Percentiles rank a stretch among this genome's conserved stretches.
Evolutionary conservation across 345 rosid genomes (phyloP).

Genomic region (Draba incana): DNA sequence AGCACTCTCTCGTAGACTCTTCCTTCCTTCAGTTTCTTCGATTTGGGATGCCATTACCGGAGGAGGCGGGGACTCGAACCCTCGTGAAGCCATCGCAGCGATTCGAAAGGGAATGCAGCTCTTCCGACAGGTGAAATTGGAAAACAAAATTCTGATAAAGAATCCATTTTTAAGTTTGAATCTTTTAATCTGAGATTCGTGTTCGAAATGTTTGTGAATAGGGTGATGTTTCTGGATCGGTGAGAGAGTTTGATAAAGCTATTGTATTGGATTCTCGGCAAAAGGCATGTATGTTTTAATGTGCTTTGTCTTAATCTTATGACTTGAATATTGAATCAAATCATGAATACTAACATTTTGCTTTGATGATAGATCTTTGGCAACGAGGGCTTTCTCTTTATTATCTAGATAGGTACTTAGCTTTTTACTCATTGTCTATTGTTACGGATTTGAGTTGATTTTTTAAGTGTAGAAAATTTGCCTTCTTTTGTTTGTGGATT

Average conservation of each 20-base stretch:
- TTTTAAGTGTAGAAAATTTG: slow-evolving; percentile 5
- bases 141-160: neutral
- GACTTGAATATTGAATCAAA: neutral
- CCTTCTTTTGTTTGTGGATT: neutral
- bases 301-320: slow-evolving; percentile 3
- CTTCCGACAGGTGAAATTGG: slow-evolving; percentile 61
- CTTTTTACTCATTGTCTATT: slow-evolving; percentile 9
- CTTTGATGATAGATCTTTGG: slow-evolving; percentile 56
- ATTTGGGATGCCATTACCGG: slow-evolving; percentile 89
- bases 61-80: slow-evolving; percentile 63
- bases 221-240: slow-evolving; percentile 86
- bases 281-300: slow-evolving; percentile 68
- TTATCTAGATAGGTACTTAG: slow-evolving; percentile 62
- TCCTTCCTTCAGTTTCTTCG: slow-evolving; percentile 75
- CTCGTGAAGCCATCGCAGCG: slow-evolving; percentile 66
- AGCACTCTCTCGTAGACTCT: slow-evolving; percentile 58
- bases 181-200: neutral
- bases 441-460: neutral
- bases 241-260: slow-evolving; percentile 75
- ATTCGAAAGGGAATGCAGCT: slow-evolving; percentile 77
- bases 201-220: slow-evolving; percentile 30
- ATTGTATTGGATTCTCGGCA: slow-evolving; percentile 77
- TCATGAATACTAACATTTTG: neutral
- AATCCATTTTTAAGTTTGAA: neutral
- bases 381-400: slow-evolving; percentile 73